Conservation (phyloP, 2,329 filamentous ascomycete species). For the Boeremia exigua region DNA sequence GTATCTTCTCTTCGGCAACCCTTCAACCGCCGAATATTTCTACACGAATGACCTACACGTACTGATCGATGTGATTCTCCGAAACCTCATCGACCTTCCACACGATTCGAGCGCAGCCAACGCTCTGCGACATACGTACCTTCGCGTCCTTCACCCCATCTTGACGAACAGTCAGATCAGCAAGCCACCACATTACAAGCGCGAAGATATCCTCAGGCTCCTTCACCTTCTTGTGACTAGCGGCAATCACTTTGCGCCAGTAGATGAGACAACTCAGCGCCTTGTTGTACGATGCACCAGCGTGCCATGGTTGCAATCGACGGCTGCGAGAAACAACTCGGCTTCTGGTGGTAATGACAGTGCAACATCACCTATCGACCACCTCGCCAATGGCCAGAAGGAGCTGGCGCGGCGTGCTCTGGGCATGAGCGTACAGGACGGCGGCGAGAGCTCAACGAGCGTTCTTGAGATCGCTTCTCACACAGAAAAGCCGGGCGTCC, state of each 20-base stretch:
- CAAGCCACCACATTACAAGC: slow-evolving; percentile 88
- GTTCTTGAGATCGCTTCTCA: slow-evolving; percentile 49
- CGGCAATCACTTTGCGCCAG: slow-evolving; percentile 77
- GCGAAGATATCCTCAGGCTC: slow-evolving; percentile 79
- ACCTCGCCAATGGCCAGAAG: slow-evolving; percentile 40
- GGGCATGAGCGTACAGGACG: slow-evolving; percentile 47
- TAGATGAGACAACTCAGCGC: slow-evolving; percentile 79
- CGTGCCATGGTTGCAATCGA: slow-evolving; percentile 68
- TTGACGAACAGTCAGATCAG: slow-evolving; percentile 90
- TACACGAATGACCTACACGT: slow-evolving; percentile 97
- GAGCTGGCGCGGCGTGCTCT: slow-evolving; percentile 47
- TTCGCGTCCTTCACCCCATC: slow-evolving; percentile 89
- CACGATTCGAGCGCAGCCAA: slow-evolving; percentile 67
- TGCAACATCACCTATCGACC: slow-evolving; percentile 33
- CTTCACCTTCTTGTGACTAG: slow-evolving; percentile 71
- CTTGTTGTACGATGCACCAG: slow-evolving; percentile 77
- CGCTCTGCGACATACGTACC: slow-evolving; percentile 85
- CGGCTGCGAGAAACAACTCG: slow-evolving; percentile 29
- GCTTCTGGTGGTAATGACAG: slow-evolving; percentile 17
- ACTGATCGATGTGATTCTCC: slow-evolving; percentile 91
- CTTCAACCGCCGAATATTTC: slow-evolving; percentile 94
- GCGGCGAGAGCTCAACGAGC: slow-evolving; percentile 46
- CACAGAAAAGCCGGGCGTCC: slow-evolving; percentile 50
- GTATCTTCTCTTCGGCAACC: slow-evolving; percentile 93
- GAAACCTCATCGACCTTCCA: slow-evolving; percentile 94